A percentile compares a stretch with the other conserved stretches of the same genome.
These are phyloP conservation scores for Botryotinia convoluta DNA, from an alignment of 2,329 filamentous ascomycete genomes.

Conservation along the genomic window DNA sequence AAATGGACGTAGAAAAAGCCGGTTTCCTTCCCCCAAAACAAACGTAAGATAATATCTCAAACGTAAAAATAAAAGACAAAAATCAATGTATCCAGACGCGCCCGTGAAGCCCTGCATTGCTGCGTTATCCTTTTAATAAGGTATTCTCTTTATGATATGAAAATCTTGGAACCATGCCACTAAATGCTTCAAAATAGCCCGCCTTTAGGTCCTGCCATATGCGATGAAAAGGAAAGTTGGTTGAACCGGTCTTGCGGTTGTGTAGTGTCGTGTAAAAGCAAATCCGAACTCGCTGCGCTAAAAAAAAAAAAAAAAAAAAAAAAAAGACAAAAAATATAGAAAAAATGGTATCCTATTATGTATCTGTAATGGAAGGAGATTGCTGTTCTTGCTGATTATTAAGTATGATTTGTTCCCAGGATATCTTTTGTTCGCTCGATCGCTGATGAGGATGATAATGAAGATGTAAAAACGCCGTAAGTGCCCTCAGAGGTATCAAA, in stretches of 20 bases:
- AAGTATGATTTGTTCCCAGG: constrained; percentile 31
- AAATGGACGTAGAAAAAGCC: constrained; percentile 33
- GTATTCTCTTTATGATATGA: constrained; percentile 41
- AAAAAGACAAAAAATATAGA: constrained; percentile 36
- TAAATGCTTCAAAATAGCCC: constrained; percentile 37
- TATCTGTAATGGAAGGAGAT: constrained; percentile 32
- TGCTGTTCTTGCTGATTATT: constrained; percentile 18
- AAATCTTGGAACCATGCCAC: constrained; percentile 27
- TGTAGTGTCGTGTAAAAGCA: constrained; percentile 48
- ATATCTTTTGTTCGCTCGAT: constrained; percentile 34
- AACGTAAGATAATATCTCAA: constrained; percentile 19
- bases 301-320: constrained; percentile 38
- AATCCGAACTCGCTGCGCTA: constrained; percentile 51
- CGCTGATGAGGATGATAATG: constrained; percentile 33
- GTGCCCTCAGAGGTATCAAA: constrained; percentile 35
- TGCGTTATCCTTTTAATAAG: constrained; percentile 56
- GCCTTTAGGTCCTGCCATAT: constrained; percentile 37
- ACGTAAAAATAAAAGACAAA: constrained; percentile 32
- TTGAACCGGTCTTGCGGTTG: constrained; percentile 38
- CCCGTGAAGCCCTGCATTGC: constrained; percentile 56
- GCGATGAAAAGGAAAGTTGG: constrained; percentile 32
- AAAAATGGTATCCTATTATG: constrained; percentile 36
- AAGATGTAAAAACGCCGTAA: constrained; percentile 30
- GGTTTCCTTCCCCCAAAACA: constrained; percentile 3
- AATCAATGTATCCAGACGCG: constrained; percentile 40